A percentile compares a stretch with the other conserved stretches of the same genome.
These are phyloP conservation scores for Fusarium multiceps DNA, from an alignment of 2,329 filamentous ascomycete species.

Conservation along the genomic window DNA sequence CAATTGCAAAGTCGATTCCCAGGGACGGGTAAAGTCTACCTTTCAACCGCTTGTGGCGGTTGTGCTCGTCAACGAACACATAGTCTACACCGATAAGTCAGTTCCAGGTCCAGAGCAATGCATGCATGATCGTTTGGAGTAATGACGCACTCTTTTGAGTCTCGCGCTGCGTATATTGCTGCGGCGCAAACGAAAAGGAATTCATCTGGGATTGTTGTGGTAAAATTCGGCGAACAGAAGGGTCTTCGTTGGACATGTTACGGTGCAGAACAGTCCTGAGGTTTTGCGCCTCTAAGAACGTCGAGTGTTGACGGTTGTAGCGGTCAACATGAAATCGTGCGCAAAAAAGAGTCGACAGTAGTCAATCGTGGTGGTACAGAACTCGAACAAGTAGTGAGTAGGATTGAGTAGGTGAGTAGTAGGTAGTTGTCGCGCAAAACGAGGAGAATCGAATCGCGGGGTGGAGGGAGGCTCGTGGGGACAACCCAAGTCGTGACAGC, in stretches of 20 bases:
- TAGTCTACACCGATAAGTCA: conserved; percentile 72
- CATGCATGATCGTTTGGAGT: conserved; percentile 16
- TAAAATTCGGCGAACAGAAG: conserved; percentile 69
- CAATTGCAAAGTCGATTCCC: neutral
- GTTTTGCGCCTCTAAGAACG: conserved; percentile 43
- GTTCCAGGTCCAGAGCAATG: conserved; percentile 4
- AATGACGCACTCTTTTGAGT: conserved; percentile 82
- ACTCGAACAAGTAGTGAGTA: conserved; percentile 12
- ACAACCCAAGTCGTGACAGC: conserved; percentile 23
- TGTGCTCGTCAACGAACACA: conserved; percentile 99
- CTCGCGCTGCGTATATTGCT: conserved; percentile 67
- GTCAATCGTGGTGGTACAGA: conserved; percentile 12
- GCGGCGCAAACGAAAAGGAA: conserved; percentile 79
- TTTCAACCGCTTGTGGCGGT: conserved; percentile 96
- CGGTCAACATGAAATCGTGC: conserved; percentile 49
- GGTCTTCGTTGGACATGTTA: conserved; percentile 70
- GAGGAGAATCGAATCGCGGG: conserved; percentile 39
- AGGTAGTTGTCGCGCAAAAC: conserved; percentile 25
- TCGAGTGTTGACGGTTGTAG: conserved; percentile 26
- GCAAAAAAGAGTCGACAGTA: conserved; percentile 22
- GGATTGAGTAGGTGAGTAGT: conserved; percentile 3
- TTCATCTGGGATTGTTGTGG: conserved; percentile 73
- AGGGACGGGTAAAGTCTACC: conserved; percentile 63
- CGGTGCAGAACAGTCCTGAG: conserved; percentile 33
- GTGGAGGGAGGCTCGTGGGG: conserved; percentile 38